Conservation (phyloP, 192 early-diverging fungal genomes). For the Funneliformis geosporum region DNA sequence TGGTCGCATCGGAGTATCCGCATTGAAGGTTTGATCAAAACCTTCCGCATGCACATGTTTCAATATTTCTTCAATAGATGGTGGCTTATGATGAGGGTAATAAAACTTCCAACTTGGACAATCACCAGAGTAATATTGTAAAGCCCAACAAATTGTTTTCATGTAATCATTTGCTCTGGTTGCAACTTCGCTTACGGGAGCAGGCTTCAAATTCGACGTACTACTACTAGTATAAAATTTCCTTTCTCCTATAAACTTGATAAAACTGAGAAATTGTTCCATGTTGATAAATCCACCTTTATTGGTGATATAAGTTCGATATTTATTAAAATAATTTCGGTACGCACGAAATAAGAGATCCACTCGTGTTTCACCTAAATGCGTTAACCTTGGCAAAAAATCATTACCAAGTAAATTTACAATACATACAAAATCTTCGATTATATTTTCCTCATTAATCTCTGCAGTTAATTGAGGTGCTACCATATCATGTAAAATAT, state of each 20-base stretch:
- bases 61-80: conserved; percentile 18
- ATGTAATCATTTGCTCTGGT: conserved; percentile 31
- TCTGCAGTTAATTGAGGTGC: not conserved
- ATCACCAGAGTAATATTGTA: conserved; percentile 27
- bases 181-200: not conserved
- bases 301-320: not conserved
- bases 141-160: conserved; percentile 12
- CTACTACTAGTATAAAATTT: not conserved
- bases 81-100: conserved; percentile 28
- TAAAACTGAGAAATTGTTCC: not conserved
- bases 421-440: conserved; percentile 34
- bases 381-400: conserved; percentile 18
- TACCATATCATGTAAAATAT: conserved; percentile 24
- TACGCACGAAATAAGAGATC: conserved; percentile 17
- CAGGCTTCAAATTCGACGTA: not conserved
- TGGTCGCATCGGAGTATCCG: conserved; percentile 15
- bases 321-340: not conserved
- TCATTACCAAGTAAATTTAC: conserved; percentile 29
- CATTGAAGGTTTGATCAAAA: conserved; percentile 13
- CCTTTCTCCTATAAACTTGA: not conserved
- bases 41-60: not conserved
- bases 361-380: conserved; percentile 13
- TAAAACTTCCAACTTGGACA: conserved; percentile 30
- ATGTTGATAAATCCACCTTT: conserved; percentile 15
- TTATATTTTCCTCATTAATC: conserved; percentile 17